Evolutionary conservation across 2,329 filamentous ascomycete genomes (phyloP), one percentile per base, ranked within the genome.

Genomic region (Penicillium freii): DNA sequence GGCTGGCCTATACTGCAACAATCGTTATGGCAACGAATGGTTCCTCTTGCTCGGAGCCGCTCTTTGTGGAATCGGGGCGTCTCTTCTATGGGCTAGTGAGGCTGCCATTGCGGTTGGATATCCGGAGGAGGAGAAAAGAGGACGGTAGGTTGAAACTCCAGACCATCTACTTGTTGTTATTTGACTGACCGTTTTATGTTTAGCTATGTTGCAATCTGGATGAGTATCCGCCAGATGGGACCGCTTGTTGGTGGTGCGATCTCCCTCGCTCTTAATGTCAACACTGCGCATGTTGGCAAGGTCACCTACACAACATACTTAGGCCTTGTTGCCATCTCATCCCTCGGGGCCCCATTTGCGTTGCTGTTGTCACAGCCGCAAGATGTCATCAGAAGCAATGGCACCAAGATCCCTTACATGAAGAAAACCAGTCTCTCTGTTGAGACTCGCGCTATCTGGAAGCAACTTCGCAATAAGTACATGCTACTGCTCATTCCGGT

Each of bases 191-290:
- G 3, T 40, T 49, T 40, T 46, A 19, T 40, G 5, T 23, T 42
- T 44, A 67, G 66, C 5, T 70, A 68, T n/a, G 75, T 79, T 42
- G 80, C 79, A 2, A 82, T 82, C 36, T 83, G 81, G 81, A 77
- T 83, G 5, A 78, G 80, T 7, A 76, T 83, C 8, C 77, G 80
- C 7, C 80, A 82, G 56, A 74, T 82, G 8, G 81, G 81, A 0
- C 81, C 82, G 54, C 74, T 84, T 23, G 79, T 83, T 53, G 81
- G 81, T 2, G 75, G 78, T 2, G 78, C 80, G 0, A 81, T 83
- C 31, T 78, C 81, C 27, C 74, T 83, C 0, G 80, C 76, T 0
- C 72, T 83, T 17, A 83, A 83, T 46, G 72, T 75, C 54, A 73
- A 75, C 3, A 71, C 73, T 13, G 74, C 74, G 13, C 63, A 76